phyloP scores from a whole-genome alignment of 768 basidiomycete species.

The Naganishia randhawae region DNA sequence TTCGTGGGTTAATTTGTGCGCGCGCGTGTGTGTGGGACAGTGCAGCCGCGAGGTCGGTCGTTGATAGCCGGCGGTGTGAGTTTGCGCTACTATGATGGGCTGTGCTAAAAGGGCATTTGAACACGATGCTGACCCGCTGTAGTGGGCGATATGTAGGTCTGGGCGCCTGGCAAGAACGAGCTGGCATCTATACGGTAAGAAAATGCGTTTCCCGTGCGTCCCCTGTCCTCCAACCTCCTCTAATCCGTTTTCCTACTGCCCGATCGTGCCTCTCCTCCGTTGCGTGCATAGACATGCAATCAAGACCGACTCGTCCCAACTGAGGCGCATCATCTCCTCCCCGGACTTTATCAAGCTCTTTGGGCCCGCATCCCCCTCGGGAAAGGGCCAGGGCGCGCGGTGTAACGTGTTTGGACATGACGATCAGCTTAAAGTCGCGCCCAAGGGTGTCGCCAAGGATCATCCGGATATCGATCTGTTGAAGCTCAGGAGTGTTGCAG shows the following conservation, averaged over 20 bases:
- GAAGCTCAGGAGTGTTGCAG: conserved; percentile 73
- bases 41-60: conserved; percentile 58
- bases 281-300: conserved; percentile 57
- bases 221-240: background rate
- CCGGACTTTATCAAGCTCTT: conserved; percentile 73
- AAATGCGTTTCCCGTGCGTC: conserved; percentile 17
- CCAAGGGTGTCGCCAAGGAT: conserved; percentile 79
- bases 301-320: conserved; percentile 59
- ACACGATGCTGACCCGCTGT: background rate
- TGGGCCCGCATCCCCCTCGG: conserved; percentile 63
- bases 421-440: conserved; percentile 83
- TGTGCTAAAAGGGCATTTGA: conserved; percentile 59
- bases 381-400: conserved; percentile 57
- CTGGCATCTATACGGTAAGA: conserved; percentile 67
- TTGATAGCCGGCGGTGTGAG: conserved; percentile 68
- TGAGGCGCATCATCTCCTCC: conserved; percentile 65
- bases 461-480: conserved; percentile 89
- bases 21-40: no score
- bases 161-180: conserved; percentile 61
- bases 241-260: no score
- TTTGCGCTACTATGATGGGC: conserved; percentile 39
- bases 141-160: conserved; percentile 27
- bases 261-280: no score
- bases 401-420: conserved; percentile 80
- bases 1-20: no score